Base-by-base conservation (phyloP, 257 asterid genomes). In the Voacanga thouarsii region DNA sequence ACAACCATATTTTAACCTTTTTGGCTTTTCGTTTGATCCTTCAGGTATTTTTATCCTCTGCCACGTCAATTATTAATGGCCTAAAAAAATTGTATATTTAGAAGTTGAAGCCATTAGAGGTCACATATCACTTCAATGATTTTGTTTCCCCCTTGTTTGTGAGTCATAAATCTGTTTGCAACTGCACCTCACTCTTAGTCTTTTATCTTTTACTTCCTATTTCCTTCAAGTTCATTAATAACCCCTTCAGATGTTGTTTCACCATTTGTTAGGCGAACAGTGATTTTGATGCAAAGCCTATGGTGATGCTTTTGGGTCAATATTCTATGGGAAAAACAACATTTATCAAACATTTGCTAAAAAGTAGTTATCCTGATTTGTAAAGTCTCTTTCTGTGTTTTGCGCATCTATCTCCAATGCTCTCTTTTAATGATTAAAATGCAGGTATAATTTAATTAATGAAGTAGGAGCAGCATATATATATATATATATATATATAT, bases 231-330 rank as follows among this genome's bases (percentile, higher is more conserved):
- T 39, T 41, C 28, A 66, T 39, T 41, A 37, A 33, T 39, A 18
- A 1, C 10, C n/a, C n/a, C 14, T 72, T 33, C n/a, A 28, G 55
- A 28, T 51, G 57, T 73, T 60, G 16, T 30, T 14, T 56, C 47
- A 33, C 68, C 70, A 24, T 82, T 68, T 19, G 30, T 39, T 59
- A 83, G 87, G 49, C 89, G 74, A 90, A 89, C 84, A 95, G 98
- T 86, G 99, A 95, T 80, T 95, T 95, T 84, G 99, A 95, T 85
- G 97, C 98, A 76, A 93, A 93, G 87, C 98, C 99, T 26, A 95
- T 95, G 99, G 99, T 95, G 87, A 95, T 95, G 99, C 92, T 95
- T 74, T 82, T 95, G 91, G 99, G 99, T 77, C 99, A 95, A 79
- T 95, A 95, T 82, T 95, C 98, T 66, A 93, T 98, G 5, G 99